phyloP scores from a whole-genome alignment of 2,329 filamentous ascomycete genomes.

The Fusarium sp. region DNA sequence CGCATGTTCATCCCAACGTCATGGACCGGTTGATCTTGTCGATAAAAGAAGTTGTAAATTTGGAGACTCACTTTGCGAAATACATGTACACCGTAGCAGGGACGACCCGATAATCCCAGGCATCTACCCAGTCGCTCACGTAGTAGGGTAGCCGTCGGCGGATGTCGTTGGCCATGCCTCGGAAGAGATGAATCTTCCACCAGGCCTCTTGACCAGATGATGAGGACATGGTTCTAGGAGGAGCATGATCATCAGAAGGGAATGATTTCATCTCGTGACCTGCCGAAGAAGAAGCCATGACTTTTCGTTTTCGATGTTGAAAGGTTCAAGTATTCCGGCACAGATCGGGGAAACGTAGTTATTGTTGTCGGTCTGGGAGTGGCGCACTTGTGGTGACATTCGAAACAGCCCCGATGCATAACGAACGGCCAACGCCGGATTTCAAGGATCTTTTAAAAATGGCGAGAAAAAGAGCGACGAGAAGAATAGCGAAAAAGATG shows the following conservation, averaged over 20 bases:
- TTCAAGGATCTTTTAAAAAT: background rate
- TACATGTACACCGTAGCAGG: slow-evolving; percentile 93
- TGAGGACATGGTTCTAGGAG: background rate
- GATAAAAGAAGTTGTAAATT: background rate
- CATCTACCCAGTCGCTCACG: slow-evolving; percentile 82
- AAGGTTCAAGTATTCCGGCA: background rate
- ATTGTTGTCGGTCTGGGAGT: slow-evolving; percentile 5
- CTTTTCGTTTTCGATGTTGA: background rate
- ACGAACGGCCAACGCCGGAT: background rate
- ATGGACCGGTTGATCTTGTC: background rate
- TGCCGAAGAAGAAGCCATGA: slow-evolving; percentile 25
- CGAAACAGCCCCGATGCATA: background rate
- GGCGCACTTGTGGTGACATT: background rate
- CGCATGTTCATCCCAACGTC: background rate
- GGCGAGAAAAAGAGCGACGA: background rate
- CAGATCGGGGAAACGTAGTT: background rate
- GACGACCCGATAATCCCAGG: slow-evolving; percentile 88
- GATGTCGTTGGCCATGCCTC: slow-evolving; percentile 81
- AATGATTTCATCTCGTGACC: slow-evolving; percentile 16
- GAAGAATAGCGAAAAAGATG: background rate
- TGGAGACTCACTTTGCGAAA: slow-evolving; percentile 77
- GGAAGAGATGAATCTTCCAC: slow-evolving; percentile 79
- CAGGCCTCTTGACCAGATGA: slow-evolving; percentile 53
- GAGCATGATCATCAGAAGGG: background rate
- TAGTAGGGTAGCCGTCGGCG: slow-evolving; percentile 79